phyloP scores from a whole-genome alignment of 1,139 yeast species.

The Scheffersomyces cryptocercus region DNA sequence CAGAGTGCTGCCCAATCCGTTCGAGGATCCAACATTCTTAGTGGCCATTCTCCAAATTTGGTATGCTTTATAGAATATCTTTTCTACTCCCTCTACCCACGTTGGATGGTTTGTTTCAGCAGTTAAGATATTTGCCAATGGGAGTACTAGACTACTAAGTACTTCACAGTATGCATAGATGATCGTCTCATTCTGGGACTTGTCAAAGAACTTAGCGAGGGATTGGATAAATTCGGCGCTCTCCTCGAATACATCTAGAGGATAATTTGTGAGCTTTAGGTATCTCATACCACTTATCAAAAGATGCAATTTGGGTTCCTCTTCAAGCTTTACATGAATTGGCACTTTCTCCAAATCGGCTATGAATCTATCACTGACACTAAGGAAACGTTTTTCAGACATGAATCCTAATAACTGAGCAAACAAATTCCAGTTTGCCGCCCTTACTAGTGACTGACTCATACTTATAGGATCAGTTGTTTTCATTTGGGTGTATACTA shows the following conservation, averaged over 20 bases:
- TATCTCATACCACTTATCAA: slow-evolving; percentile 91
- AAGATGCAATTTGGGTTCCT: slow-evolving; percentile 72
- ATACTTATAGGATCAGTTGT: slow-evolving; percentile 82
- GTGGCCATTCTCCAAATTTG: slow-evolving; percentile 32
- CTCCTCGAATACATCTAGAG: slow-evolving; percentile 88
- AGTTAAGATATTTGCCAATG: slow-evolving; percentile 81
- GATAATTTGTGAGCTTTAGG: slow-evolving; percentile 74
- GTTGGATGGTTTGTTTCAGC: slow-evolving; percentile 96
- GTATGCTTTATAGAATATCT: slow-evolving; percentile 55
- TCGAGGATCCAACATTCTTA: background rate
- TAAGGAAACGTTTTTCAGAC: slow-evolving; percentile 79
- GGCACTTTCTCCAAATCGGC: slow-evolving; percentile 89
- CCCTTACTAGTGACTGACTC: slow-evolving; percentile 65
- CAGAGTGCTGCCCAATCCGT: background rate
- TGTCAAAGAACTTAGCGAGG: slow-evolving; percentile 75
- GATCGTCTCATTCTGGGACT: slow-evolving; percentile 64
- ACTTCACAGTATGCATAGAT: slow-evolving; percentile 85
- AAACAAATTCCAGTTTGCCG: slow-evolving; percentile 92
- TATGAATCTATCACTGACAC: slow-evolving; percentile 91
- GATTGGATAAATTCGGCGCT: slow-evolving; percentile 87
- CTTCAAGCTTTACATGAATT: slow-evolving; percentile 39
- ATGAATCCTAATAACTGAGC: slow-evolving; percentile 88
- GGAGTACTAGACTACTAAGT: slow-evolving; percentile 68
- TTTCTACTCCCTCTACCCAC: slow-evolving; percentile 82
- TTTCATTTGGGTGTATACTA: slow-evolving; percentile 85